Conservation (phyloP, 148 eudicot species). For the Oxyria digyna region DNA sequence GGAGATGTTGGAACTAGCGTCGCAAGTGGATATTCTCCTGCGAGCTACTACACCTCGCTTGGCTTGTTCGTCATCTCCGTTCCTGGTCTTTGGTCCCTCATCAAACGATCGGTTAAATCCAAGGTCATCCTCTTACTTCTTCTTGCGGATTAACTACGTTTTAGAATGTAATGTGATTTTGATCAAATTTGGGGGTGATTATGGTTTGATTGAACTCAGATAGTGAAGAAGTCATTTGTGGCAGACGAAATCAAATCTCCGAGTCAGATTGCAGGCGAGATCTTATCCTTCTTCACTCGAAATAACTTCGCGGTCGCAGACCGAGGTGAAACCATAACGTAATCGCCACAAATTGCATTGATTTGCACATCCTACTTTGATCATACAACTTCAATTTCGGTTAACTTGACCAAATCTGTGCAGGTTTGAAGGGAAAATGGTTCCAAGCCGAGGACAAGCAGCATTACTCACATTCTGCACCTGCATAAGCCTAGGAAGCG, state of each 20-base stretch:
- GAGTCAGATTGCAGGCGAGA: slow-evolving; percentile 75
- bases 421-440: slow-evolving; percentile 92
- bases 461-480: slow-evolving; percentile 90
- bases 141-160: background rate
- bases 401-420: background rate
- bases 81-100: slow-evolving; percentile 98
- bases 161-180: background rate
- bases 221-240: slow-evolving; percentile 70
- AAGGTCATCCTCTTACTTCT: slow-evolving; percentile 34
- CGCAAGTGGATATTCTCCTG: slow-evolving; percentile 36
- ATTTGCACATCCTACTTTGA: background rate
- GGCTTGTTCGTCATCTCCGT: slow-evolving; percentile 94
- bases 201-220: slow-evolving; percentile 21
- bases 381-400: background rate
- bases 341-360: background rate
- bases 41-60: slow-evolving; percentile 92
- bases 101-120: slow-evolving; percentile 98
- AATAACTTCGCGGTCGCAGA: slow-evolving; percentile 79
- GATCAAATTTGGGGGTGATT: background rate
- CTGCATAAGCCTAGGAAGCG: slow-evolving; percentile 86
- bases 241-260: slow-evolving; percentile 47
- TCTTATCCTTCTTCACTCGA: slow-evolving; percentile 82
- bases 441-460: slow-evolving; percentile 88
- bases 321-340: slow-evolving; percentile 92
- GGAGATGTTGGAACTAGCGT: background rate